Base-by-base conservation (phyloP, 176 grass and related monocot genomes). In the Carex kokanica region DNA sequence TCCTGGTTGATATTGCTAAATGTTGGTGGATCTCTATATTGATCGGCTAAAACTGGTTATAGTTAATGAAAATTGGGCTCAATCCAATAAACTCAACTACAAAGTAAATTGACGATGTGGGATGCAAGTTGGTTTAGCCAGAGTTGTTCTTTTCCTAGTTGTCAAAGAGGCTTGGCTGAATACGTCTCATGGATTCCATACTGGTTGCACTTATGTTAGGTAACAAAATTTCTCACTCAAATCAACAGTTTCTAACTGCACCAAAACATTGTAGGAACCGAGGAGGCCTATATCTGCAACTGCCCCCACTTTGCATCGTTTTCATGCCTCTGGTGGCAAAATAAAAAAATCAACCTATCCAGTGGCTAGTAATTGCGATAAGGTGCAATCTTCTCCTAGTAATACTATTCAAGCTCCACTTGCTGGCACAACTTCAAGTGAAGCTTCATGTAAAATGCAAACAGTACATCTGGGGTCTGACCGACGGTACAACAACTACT, bases 401-500 rank as follows among this genome's bases (percentile, higher is more conserved):
- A 84, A 84, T 59, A 12, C 2, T 81, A 66, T 25, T 21, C 84
- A 78, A 60, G 47, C 85, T 79, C 43, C 45, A 78, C 83, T 10
- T 85, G 60, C 78, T 70, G 77, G 87, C 68, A 57, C 60, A 12
- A 69, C 84, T 88, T 64, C 36, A 17, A 74, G 64, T 83, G 73
- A 85, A 43, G 55, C 70, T 88, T 78, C 66, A 51, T 86, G 91
- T 64, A 88, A 63, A 81, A 83, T 90, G 80, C 93, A 99, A 86
- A 81, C 83, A 78, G 84, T 99, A 89, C 82, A 78, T 85, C 86
- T 96, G 80, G 96, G 96, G 74, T 99, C 91, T 32, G 96, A 95
- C 64, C 87, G 93, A 56, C 88, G 96, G 83, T 99, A 95, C 88
- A 95, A 99, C 79, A 92, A 89, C 78, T 99, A 95, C 65, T 99